phyloP scores from a whole-genome alignment of 768 basidiomycete species.

The Thelephora ganbajun region DNA sequence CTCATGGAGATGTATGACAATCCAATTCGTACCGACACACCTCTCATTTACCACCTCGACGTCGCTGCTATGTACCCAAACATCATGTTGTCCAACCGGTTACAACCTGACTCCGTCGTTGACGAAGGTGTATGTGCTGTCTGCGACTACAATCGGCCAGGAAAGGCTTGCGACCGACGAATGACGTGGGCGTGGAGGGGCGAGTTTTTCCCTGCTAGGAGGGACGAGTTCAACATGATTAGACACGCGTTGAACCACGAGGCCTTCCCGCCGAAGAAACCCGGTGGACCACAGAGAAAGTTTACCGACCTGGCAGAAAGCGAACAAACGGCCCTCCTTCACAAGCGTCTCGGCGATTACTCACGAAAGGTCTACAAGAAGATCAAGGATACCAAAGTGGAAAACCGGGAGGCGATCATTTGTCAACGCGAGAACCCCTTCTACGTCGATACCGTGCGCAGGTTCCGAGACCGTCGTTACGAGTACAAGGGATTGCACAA shows the following conservation, averaged over 20 bases:
- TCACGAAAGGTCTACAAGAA: constrained; percentile 98
- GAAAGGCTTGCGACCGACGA: constrained; percentile 86
- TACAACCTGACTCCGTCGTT: constrained; percentile 96
- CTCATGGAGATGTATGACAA: constrained; percentile 87
- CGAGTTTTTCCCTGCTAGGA: constrained; percentile 92
- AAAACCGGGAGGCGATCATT: constrained; percentile 86
- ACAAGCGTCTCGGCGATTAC: constrained; percentile 96
- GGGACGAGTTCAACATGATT: constrained; percentile 99
- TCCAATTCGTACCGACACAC: constrained; percentile 78
- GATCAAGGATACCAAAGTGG: constrained; percentile 92
- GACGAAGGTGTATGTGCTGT: constrained; percentile 95
- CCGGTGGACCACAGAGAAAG: constrained; percentile 58
- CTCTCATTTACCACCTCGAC: constrained; percentile 95
- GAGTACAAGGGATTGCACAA: constrained; percentile 98
- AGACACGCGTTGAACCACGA: constrained; percentile 94
- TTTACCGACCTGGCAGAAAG: constrained; percentile 72
- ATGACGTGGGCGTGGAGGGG: constrained; percentile 99
- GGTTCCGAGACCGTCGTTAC: constrained; percentile 94
- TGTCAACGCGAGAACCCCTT: constrained; percentile 98
- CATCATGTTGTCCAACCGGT: constrained; percentile 99
- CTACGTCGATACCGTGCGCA: constrained; percentile 96
- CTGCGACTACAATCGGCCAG: constrained; percentile 95
- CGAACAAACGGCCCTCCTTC: constrained; percentile 85
- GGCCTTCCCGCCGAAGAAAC: constrained; percentile 68
- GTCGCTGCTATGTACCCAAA: constrained; percentile 99